Evolutionary conservation across 139 green algal genomes (phyloP).

Genomic region (Haematococcus sp.): DNA sequence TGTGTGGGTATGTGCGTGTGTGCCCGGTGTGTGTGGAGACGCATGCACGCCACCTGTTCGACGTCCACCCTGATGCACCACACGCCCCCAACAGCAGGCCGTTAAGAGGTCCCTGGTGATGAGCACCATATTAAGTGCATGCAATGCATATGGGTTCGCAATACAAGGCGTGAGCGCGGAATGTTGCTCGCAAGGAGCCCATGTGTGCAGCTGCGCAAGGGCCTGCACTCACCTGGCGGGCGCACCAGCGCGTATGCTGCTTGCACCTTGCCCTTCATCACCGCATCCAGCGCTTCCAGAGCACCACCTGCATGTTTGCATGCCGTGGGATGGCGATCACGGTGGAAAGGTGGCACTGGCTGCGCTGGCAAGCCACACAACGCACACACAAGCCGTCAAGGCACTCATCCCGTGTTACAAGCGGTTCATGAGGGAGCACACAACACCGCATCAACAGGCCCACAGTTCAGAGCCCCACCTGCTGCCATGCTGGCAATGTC

Average conservation of each 20-base stretch:
- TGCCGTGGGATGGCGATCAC: constrained; percentile 42
- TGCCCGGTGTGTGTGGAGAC: not conserved
- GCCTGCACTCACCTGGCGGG: constrained; percentile 30
- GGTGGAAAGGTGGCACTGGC: constrained; percentile 18
- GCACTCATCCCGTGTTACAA: too few relatives aligned
- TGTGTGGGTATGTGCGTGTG: not conserved
- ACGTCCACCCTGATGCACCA: constrained; percentile 2
- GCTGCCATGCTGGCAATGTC: constrained; percentile 51
- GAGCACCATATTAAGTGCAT: too few relatives aligned
- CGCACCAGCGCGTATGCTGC: constrained; percentile 37
- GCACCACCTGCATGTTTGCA: constrained; percentile 44
- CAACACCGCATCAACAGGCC: too few relatives aligned
- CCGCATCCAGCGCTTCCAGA: constrained; percentile 42
- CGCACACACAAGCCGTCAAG: too few relatives aligned
- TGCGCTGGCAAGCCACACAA: too few relatives aligned
- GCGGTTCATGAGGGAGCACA: too few relatives aligned
- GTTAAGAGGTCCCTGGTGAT: not conserved
- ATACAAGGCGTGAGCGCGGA: too few relatives aligned
- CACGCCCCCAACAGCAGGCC: not conserved
- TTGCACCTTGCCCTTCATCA: constrained; percentile 34
- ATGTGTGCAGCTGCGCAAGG: too few relatives aligned
- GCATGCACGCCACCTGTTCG: not conserved
- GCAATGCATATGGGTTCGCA: too few relatives aligned
- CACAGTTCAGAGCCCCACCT: too few relatives aligned
- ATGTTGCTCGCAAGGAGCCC: too few relatives aligned